Percentiles rank a stretch among this genome's conserved stretches.
Conservation (phyloP, 1,284 basidiomycete species). For the Puccinia triticina region DNA sequence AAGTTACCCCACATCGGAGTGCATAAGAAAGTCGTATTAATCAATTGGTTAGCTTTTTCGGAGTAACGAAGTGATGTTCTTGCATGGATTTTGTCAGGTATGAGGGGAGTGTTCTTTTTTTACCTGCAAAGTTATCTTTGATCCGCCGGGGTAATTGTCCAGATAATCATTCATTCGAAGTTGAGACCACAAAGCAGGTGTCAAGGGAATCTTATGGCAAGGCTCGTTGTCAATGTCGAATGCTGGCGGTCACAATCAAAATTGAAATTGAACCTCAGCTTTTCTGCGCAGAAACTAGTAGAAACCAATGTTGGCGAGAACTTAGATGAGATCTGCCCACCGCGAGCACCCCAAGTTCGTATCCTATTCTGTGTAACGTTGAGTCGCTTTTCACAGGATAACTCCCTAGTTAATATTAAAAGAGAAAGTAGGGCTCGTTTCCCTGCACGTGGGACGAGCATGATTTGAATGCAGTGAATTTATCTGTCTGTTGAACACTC, state of each 20-base stretch:
- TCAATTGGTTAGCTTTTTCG: background rate
- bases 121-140: slow-evolving; percentile 39
- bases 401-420: background rate
- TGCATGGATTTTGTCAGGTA: background rate
- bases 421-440: background rate
- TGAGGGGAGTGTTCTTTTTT: background rate
- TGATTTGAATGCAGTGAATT: background rate
- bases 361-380: background rate
- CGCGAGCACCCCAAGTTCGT: background rate
- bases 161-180: slow-evolving; percentile 48
- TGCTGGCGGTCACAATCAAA: background rate
- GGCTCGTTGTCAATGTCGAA: slow-evolving; percentile 30
- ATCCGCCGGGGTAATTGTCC: slow-evolving; percentile 44
- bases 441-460: background rate
- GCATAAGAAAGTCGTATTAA: background rate
- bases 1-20: background rate
- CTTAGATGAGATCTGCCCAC: background rate
- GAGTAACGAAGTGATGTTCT: background rate
- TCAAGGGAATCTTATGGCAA: slow-evolving; percentile 35
- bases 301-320: background rate
- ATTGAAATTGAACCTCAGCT: background rate
- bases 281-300: background rate
- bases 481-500: background rate
- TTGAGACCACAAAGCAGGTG: slow-evolving; percentile 32
- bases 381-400: background rate